Conservation (phyloP, 768 basidiomycete species). For the Suillus tomentosus region DNA sequence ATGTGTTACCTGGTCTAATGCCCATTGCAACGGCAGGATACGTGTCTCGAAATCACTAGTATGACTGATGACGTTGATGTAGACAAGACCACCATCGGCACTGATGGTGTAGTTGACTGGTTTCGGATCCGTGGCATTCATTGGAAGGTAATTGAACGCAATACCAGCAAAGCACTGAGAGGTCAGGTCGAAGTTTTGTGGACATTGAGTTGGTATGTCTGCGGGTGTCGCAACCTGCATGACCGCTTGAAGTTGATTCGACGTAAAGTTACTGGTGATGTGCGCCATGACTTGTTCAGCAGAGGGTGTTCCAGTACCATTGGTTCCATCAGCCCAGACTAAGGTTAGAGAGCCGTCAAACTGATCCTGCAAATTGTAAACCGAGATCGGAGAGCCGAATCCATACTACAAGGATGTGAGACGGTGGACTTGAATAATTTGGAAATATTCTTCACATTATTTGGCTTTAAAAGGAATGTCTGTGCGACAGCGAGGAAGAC, state of each 20-base stretch:
- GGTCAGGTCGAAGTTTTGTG: slow-evolving; percentile 70
- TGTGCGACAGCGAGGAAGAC: slow-evolving; percentile 68
- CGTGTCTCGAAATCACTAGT: slow-evolving; percentile 68
- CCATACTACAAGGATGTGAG: slow-evolving; percentile 49
- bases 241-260: slow-evolving; percentile 49
- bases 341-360: slow-evolving; percentile 57
- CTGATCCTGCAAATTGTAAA: slow-evolving; percentile 46
- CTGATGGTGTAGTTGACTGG: slow-evolving; percentile 69
- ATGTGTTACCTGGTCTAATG: slow-evolving; percentile 56
- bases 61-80: slow-evolving; percentile 67
- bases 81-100: slow-evolving; percentile 63
- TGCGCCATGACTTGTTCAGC: slow-evolving; percentile 61
- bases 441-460: slow-evolving; percentile 49
- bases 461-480: slow-evolving; percentile 54
- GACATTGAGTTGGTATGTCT: slow-evolving; percentile 60
- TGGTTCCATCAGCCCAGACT: slow-evolving; percentile 71
- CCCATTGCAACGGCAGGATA: slow-evolving; percentile 75
- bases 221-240: slow-evolving; percentile 46
- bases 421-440: neutral
- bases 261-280: slow-evolving; percentile 54
- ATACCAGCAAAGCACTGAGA: slow-evolving; percentile 74
- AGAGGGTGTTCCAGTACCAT: slow-evolving; percentile 54
- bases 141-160: slow-evolving; percentile 59
- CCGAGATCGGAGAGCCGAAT: slow-evolving; percentile 55
- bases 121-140: slow-evolving; percentile 28